Conservation (phyloP, 495 filamentous ascomycete species). For the Hypoxylon crocopeplum region DNA sequence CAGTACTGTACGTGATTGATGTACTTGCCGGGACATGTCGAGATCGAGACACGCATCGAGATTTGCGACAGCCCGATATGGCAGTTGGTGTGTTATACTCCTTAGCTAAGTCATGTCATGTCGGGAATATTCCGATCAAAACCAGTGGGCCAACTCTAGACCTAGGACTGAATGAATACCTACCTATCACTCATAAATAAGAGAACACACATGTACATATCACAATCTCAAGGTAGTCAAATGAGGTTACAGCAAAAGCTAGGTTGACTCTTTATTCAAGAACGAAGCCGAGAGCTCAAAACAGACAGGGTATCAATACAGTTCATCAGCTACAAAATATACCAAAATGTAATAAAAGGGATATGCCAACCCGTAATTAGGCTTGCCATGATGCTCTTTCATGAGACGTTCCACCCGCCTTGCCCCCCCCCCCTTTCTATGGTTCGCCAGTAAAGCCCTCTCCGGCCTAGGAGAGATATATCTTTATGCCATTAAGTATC, state of each 20-base stretch:
- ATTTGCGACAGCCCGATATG: no score
- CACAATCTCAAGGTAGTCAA: background rate
- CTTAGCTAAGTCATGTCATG: no score
- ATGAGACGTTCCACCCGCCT: background rate
- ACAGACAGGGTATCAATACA: slow-evolving; percentile 35
- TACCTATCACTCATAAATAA: no score
- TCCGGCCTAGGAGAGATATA: background rate
- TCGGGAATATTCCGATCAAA: background rate
- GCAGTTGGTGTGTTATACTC: background rate
- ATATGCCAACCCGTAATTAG: no score
- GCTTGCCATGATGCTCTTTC: slow-evolving; percentile 9
- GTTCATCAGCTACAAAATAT: slow-evolving; percentile 32
- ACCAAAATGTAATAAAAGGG: no score
- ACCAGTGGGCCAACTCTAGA: no score
- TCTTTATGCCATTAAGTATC: slow-evolving; percentile 32
- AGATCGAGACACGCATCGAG: slow-evolving; percentile 5
- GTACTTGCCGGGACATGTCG: background rate
- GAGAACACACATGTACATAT: no score
- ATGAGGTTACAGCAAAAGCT: slow-evolving; percentile 3
- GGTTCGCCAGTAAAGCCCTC: slow-evolving; percentile 9
- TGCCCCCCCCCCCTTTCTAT: slow-evolving; percentile 26
- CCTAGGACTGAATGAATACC: no score
- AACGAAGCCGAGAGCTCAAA: slow-evolving; percentile 15
- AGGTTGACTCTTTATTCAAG: slow-evolving; percentile 19
- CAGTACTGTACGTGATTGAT: slow-evolving; percentile 14